Conservation (phyloP, 768 basidiomycete genomes). For the Agaricus subrufescens region DNA sequence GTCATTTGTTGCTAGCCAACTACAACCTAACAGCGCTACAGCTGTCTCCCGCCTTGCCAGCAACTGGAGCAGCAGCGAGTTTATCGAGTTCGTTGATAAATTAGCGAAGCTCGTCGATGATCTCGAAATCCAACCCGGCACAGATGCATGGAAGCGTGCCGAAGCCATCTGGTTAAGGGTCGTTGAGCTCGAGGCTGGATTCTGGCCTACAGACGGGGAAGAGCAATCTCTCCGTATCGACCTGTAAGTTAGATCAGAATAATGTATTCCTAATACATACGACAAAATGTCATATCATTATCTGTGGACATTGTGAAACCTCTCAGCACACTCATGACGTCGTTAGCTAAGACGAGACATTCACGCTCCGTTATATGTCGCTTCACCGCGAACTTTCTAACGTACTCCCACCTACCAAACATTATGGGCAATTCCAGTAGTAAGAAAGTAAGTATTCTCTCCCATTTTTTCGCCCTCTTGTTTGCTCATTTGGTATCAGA, state of each 20-base stretch:
- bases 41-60: constrained; percentile 47
- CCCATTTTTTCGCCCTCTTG: neutral
- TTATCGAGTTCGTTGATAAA: constrained; percentile 46
- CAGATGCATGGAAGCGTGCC: constrained; percentile 31
- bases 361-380: neutral
- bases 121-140: constrained; percentile 31
- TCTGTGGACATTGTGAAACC: constrained; percentile 3
- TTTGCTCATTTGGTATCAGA: neutral
- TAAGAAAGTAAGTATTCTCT: neutral
- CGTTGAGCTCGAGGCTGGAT: constrained; percentile 54
- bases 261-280: too few relatives aligned
- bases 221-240: constrained; percentile 13
- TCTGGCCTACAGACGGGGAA: constrained; percentile 51
- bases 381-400: neutral
- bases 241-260: neutral
- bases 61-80: constrained; percentile 60
- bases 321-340: neutral
- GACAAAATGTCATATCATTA: neutral
- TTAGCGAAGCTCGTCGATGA: constrained; percentile 44
- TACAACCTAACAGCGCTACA: neutral
- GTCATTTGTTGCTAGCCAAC: constrained; percentile 38
- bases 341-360: neutral
- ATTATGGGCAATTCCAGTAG: constrained; percentile 1
- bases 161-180: constrained; percentile 55
- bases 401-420: neutral